Evolutionary conservation across 805 yeast genomes (phyloP).

Genomic region (Barnettozyma salicaria): DNA sequence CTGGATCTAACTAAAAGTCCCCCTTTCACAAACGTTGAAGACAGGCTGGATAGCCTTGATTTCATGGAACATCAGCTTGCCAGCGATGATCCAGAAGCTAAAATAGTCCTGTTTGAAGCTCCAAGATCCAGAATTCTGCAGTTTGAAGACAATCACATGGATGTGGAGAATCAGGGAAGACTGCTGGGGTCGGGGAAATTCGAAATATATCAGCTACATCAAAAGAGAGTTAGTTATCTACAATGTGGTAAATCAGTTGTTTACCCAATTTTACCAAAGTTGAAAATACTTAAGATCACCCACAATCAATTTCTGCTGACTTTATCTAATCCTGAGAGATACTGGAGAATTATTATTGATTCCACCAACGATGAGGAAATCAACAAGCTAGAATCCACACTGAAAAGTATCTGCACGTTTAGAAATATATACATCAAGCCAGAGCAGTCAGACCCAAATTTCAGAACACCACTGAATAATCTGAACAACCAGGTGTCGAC

Average conservation of each 20-base stretch:
- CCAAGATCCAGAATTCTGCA: constrained; percentile 21
- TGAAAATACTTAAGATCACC: constrained; percentile 49
- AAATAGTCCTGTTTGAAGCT: constrained; percentile 16
- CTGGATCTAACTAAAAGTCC: constrained; percentile 1
- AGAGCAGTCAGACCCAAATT: neutral
- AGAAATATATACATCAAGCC: constrained; percentile 32
- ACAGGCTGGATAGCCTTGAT: constrained; percentile 1
- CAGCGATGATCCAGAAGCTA: constrained; percentile 15
- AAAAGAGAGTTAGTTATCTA: constrained; percentile 51
- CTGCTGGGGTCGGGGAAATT: constrained; percentile 56
- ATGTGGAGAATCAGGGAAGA: constrained; percentile 32
- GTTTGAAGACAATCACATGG: constrained; percentile 20
- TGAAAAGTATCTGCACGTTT: constrained; percentile 34
- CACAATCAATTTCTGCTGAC: constrained; percentile 51
- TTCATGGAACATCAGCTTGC: neutral
- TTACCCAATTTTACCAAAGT: constrained; percentile 65
- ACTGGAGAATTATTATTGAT: constrained; percentile 51
- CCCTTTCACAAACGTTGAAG: constrained; percentile 1
- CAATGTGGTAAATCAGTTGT: constrained; percentile 56
- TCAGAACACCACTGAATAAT: neutral
- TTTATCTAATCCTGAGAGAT: constrained; percentile 67
- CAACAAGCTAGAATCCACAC: constrained; percentile 24
- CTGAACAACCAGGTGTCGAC: neutral
- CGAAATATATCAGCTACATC: constrained; percentile 53
- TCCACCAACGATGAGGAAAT: constrained; percentile 17